Conservation (phyloP, 1,139 yeast species). For the Taiozyma sp. region DNA sequence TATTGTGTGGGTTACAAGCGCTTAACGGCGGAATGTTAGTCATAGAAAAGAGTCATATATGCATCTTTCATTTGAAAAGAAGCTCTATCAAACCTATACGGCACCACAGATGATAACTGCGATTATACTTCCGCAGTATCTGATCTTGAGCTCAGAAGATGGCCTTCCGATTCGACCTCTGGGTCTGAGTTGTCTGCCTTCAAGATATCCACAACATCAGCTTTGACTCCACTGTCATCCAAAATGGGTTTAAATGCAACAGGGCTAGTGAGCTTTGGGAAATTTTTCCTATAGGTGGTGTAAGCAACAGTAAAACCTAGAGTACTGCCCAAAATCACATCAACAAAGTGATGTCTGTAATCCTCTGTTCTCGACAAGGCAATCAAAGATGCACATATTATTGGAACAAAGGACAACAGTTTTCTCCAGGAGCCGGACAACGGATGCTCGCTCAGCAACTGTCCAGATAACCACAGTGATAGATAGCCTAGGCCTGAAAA, state of each 20-base stretch:
- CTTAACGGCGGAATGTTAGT: neutral
- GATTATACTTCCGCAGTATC: neutral
- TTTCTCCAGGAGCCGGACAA: slow-evolving; percentile 55
- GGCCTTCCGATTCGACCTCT: slow-evolving; percentile 4
- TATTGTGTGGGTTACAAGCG: neutral
- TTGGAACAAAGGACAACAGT: slow-evolving; percentile 35
- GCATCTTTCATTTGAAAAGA: neutral
- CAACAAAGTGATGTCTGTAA: slow-evolving; percentile 75
- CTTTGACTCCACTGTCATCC: slow-evolving; percentile 32
- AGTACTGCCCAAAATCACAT: slow-evolving; percentile 55
- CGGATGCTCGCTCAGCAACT: slow-evolving; percentile 38
- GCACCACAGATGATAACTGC: neutral
- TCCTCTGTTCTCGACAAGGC: slow-evolving; percentile 75
- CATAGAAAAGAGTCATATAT: neutral
- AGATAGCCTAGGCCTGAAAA: slow-evolving; percentile 65
- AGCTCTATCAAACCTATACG: too few species aligned
- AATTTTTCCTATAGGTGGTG: slow-evolving; percentile 43
- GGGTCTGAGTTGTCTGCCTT: slow-evolving; percentile 15
- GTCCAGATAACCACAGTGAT: slow-evolving; percentile 64
- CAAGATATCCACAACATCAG: slow-evolving; percentile 12
- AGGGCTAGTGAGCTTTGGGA: slow-evolving; percentile 32
- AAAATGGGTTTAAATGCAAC: slow-evolving; percentile 33
- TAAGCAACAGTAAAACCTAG: slow-evolving; percentile 45
- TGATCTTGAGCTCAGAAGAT: slow-evolving; percentile 7
- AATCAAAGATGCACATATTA: slow-evolving; percentile 57